Base-by-base conservation (phyloP, 2,329 filamentous ascomycete species). In the Clarireedia homoeocarpa region DNA sequence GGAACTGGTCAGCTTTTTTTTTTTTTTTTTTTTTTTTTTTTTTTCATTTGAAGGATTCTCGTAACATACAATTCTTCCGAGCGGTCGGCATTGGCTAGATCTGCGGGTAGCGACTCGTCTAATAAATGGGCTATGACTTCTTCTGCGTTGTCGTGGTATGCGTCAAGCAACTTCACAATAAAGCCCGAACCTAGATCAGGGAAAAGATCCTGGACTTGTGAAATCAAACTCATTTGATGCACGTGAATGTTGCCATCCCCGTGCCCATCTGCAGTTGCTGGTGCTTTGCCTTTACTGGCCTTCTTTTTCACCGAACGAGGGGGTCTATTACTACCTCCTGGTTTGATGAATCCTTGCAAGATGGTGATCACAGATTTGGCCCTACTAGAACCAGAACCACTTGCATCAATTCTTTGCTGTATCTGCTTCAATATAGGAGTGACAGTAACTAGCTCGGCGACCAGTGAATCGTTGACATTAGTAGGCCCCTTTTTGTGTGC, bases 191-290 rank as follows among this genome's bases (percentile, higher is more conserved):
- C 91, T 9, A 97, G 75, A 60, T 95, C 83, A 0, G 92, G 90
- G 66, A 97, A 96, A 0, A 97, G 76, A 67, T 99, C 92, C 67
- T 96, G 91, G n/a, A 99, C 79, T 69, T 95, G 89, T 0, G 87
- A 87, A 51, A 97, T 83, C 49, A 92, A 82, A 64, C 87, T 91
- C 82, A 95, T 86, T 44, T 79, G 84, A 70, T 96, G 90, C 23
- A 92, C 74, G 66, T 94, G 89, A 48, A 67, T 48, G 26, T 59
- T 51, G 2, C 42, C 52, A 36, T 57, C 50, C 4, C 38, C 53
- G 42, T 61, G 47, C 46, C 72, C 71, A 40, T 52, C 39, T 23
- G 34, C 85, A 85, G 70, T 89, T 90, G 62, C 84, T 79, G 4
- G 81, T 67, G 40, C 54, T 42, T 56, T 56, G 15, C 54, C 54